Percentiles rank a stretch among this genome's conserved stretches.
Evolutionary conservation across 805 yeast species (phyloP).

Genomic region (Yamadazyma laniorum): DNA sequence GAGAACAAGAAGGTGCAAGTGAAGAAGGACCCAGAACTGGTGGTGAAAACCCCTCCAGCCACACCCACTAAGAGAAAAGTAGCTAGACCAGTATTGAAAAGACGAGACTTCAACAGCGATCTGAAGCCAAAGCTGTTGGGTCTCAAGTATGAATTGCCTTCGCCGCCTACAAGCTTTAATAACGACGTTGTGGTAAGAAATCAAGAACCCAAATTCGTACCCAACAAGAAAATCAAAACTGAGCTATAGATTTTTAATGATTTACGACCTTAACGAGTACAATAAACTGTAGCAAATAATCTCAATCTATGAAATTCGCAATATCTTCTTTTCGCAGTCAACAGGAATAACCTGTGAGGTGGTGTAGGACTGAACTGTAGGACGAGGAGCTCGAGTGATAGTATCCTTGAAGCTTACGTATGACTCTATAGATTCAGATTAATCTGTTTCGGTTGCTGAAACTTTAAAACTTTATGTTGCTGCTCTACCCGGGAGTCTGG

Average conservation of each 20-base stretch:
- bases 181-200: constrained; percentile 15
- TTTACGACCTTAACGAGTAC: constrained; percentile 5
- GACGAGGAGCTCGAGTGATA: too few species aligned
- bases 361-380: too few species aligned
- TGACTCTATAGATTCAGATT: too few species aligned
- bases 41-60: constrained; percentile 13
- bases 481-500: too few species aligned
- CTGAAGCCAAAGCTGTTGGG: constrained; percentile 5
- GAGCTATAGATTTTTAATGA: constrained; percentile 8
- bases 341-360: too few species aligned
- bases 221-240: constrained; percentile 2
- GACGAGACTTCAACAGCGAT: constrained; percentile 18
- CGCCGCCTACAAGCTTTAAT: constrained; percentile 36
- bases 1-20: constrained; percentile 8
- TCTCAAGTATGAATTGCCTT: constrained; percentile 23
- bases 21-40: constrained; percentile 2
- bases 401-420: too few species aligned
- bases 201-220: constrained; percentile 8
- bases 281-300: too few species aligned
- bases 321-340: too few species aligned
- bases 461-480: too few species aligned
- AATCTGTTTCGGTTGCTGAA: too few species aligned
- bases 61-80: constrained; percentile 13
- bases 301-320: too few species aligned
- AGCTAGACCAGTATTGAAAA: constrained; percentile 18